Evolutionary conservation across 306 rosid species (phyloP).

Genomic region (Vigna angularis): DNA sequence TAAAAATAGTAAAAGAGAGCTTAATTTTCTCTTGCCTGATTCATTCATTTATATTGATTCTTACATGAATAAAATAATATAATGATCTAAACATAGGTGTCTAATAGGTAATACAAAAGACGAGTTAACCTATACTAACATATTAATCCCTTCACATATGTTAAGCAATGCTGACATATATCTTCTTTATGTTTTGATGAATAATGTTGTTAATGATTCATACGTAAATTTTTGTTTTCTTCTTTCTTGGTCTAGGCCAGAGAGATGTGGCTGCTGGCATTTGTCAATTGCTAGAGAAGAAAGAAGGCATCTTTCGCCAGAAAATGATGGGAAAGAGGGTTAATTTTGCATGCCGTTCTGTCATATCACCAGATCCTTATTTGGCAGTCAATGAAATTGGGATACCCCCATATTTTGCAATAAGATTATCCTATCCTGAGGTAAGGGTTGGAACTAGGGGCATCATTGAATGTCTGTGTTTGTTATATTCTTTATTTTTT

Average conservation of each 20-base stretch:
- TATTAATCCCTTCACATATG: too few species aligned
- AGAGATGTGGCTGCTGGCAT: constrained; percentile 69
- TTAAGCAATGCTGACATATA: too few species aligned
- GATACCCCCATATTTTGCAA: constrained; percentile 93
- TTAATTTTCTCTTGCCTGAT: too few species aligned
- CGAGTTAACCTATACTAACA: too few species aligned
- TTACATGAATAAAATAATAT: too few species aligned
- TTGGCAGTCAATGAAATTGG: constrained; percentile 98
- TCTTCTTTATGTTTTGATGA: not conserved
- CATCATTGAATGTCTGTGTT: constrained; percentile 20
- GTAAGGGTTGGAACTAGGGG: constrained; percentile 50
- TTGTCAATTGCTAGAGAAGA: constrained; percentile 93
- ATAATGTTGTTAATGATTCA: constrained; percentile 37
- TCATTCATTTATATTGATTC: too few species aligned
- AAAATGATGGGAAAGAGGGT: constrained; percentile 99
- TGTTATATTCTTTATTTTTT: constrained; percentile 2
- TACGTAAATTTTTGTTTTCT: constrained; percentile 22
- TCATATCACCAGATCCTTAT: constrained; percentile 98
- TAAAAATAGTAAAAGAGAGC: not conserved
- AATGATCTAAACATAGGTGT: too few species aligned
- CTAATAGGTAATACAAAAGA: too few species aligned
- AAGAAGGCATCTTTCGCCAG: constrained; percentile 96
- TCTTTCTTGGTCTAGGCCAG: constrained; percentile 58
- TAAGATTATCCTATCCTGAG: constrained; percentile 89
- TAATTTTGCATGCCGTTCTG: constrained; percentile 96